These are phyloP conservation scores for Euphorbia peplus DNA, from an alignment of 345 rosid genomes.

Conservation along the genomic window DNA sequence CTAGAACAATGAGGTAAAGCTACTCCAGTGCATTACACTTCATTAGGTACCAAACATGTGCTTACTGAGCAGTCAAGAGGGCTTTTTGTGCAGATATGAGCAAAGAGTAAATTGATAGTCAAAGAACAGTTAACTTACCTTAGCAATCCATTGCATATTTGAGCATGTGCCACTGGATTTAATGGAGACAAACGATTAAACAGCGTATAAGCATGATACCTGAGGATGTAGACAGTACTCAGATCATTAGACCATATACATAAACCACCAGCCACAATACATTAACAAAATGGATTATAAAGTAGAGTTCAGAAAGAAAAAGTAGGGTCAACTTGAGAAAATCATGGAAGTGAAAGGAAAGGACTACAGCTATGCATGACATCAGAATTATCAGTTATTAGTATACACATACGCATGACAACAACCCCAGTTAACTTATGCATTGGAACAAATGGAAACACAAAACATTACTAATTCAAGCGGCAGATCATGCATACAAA, in stretches of 20 bases:
- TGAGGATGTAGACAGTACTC: constrained; percentile 26
- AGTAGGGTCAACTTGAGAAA: neutral
- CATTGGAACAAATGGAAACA: neutral
- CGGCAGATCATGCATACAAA: neutral
- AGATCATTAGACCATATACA: neutral
- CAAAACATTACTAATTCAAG: neutral
- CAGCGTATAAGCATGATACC: constrained; percentile 82
- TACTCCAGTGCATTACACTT: neutral
- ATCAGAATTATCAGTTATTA: neutral
- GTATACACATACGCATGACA: neutral
- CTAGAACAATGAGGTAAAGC: neutral
- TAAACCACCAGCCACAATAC: neutral
- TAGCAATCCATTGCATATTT: constrained; percentile 73
- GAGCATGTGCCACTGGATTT: constrained; percentile 88
- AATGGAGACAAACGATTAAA: constrained; percentile 79
- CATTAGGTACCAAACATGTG: neutral
- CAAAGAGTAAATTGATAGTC: neutral
- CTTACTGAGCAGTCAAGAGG: neutral
- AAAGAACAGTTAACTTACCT: constrained; percentile 42
- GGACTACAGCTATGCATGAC: neutral
- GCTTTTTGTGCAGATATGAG: neutral
- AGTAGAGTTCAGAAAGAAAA: too few species aligned
- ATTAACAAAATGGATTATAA: neutral
- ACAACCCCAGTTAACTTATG: neutral
- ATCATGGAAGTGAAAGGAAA: neutral